Evolutionary conservation across 192 early-diverging fungal genomes (phyloP).

Genomic region (Piromyces sp.): DNA sequence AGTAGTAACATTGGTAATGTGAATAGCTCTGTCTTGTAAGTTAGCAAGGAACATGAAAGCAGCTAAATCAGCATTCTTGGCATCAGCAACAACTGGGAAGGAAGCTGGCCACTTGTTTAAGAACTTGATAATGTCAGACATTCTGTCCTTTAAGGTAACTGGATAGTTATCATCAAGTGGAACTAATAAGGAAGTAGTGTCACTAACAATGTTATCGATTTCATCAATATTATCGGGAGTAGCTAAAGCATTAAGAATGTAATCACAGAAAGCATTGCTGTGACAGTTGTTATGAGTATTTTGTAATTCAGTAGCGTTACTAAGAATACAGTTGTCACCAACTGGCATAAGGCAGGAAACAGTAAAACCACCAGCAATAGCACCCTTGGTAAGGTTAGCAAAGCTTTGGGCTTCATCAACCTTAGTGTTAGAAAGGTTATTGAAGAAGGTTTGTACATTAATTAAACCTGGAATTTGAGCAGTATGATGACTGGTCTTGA

Average conservation of each 20-base stretch:
- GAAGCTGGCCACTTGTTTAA: slow-evolving; percentile 63
- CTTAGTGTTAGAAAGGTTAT: slow-evolving; percentile 18
- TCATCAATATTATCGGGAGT: slow-evolving; percentile 43
- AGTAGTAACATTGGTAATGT: slow-evolving; percentile 67
- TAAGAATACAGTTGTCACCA: slow-evolving; percentile 22
- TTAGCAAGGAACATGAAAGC: slow-evolving; percentile 72
- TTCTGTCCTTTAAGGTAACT: slow-evolving; percentile 23
- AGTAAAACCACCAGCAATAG: slow-evolving; percentile 76
- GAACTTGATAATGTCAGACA: slow-evolving; percentile 49
- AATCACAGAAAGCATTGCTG: slow-evolving; percentile 47
- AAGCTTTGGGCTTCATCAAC: slow-evolving; percentile 26
- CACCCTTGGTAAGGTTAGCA: slow-evolving; percentile 44
- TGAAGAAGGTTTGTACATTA: slow-evolving; percentile 56
- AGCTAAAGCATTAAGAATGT: slow-evolving; percentile 8
- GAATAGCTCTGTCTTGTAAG: slow-evolving; percentile 65
- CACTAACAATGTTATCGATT: slow-evolving; percentile 38
- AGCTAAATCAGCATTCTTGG: slow-evolving; percentile 72
- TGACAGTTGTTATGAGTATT: slow-evolving; percentile 23
- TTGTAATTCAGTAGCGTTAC: slow-evolving; percentile 28
- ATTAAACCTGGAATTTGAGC: slow-evolving; percentile 73
- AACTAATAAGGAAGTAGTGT: slow-evolving; percentile 32
- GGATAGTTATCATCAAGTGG: slow-evolving; percentile 30
- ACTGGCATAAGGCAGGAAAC: slow-evolving; percentile 43
- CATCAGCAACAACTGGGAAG: slow-evolving; percentile 63
- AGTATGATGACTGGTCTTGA: slow-evolving; percentile 71